Base-by-base conservation (phyloP, 345 rosid genomes). In the Salix caprea region DNA sequence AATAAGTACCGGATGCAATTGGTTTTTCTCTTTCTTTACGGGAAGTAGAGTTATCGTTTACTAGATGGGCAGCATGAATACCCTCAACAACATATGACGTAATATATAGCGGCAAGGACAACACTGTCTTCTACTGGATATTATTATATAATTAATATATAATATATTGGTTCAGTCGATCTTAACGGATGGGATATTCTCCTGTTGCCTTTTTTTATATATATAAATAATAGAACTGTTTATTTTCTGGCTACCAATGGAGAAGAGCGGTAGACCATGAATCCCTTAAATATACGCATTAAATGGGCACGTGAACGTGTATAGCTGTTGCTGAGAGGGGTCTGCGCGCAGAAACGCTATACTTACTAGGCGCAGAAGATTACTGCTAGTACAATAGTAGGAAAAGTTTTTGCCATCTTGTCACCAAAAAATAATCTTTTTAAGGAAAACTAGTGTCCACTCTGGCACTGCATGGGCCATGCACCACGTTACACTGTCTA, bases 241-340 rank as follows among this genome's bases (percentile, higher is more conserved):
- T 46, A 5, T 15, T 1, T 36, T 7, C 24, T 13, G 62, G 39
- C 39, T 14, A 26, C 12, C 18, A 37, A 30, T 37, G 28, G 28
- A n/a, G 15, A 2, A 62, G 26, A n/a, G 30, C 6, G 46, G 50
- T 6, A 65, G 23, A 26, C 67, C 67, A 18, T 44, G 15, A 13
- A 10, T 26, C 7, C 4, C 42, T 72, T 68, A 40, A 77, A 77
- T 77, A 18, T 0, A 44, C 4, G 69, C 77, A 83, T 74, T 83
- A 71, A 80, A 80, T 80, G 77, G 76, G 79, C 83, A 80, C 83
- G 83, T 83, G 86, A 80, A 19, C 32, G 69, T 74, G 68, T 70
- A 75, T 81, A 67, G 65, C 54, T 80, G 81, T 74, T 34, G 68
- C 36, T 68, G 64, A 12, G 39, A 24, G 2, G 36, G 52, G 60